Conservation (phyloP, 2,329 filamentous ascomycete species). For the Neonectria ditissima region DNA sequence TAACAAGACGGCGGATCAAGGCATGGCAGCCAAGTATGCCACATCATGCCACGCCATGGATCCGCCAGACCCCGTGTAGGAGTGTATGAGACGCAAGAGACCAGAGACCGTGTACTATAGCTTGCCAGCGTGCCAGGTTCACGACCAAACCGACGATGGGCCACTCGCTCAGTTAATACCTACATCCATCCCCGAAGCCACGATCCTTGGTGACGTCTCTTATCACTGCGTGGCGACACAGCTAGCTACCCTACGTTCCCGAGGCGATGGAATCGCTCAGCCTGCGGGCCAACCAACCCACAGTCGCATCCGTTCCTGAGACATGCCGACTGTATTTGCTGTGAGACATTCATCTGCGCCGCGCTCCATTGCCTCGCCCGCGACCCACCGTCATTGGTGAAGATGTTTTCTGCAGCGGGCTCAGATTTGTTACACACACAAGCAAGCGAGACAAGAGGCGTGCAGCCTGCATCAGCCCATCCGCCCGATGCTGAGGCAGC, state of each 20-base stretch:
- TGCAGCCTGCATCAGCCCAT: constrained; percentile 17
- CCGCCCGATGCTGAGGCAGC: constrained; percentile 10
- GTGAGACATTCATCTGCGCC: constrained; percentile 22
- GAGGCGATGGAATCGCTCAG: background rate
- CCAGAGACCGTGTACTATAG: constrained; percentile 27
- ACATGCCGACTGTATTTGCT: constrained; percentile 12
- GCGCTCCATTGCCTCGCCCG: constrained; percentile 3
- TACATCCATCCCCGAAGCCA: constrained; percentile 12
- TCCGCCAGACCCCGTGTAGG: constrained; percentile 17
- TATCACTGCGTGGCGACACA: background rate
- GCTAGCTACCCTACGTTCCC: background rate
- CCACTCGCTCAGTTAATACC: constrained; percentile 25
- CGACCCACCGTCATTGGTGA: constrained; percentile 1
- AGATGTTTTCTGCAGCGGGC: constrained; percentile 12
- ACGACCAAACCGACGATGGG: constrained; percentile 25
- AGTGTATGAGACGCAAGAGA: constrained; percentile 18
- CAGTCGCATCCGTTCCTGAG: constrained; percentile 27
- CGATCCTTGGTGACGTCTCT: background rate
- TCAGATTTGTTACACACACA: constrained; percentile 4
- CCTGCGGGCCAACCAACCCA: background rate
- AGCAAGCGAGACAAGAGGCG: constrained; percentile 16
- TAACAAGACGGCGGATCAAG: constrained; percentile 29
- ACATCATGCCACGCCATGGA: constrained; percentile 27
- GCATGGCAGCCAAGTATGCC: constrained; percentile 34
- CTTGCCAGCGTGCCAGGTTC: constrained; percentile 28